Base-by-base conservation (phyloP, 257 asterid species). In the Jacaranda mimosifolia region DNA sequence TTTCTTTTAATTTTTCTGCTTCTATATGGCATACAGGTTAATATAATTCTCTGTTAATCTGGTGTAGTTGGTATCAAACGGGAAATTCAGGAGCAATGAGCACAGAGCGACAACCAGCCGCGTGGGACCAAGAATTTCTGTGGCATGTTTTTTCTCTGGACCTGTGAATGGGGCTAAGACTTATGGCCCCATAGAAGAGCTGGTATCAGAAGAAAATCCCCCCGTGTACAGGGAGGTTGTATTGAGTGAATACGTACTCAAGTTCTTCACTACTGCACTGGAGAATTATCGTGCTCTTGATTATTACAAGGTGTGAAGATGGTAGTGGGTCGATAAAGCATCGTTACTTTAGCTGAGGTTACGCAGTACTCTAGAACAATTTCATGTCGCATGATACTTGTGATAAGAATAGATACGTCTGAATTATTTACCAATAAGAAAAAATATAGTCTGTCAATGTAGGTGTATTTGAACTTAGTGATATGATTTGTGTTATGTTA, bases 51-150 rank as follows among this genome's bases (percentile, higher is more conserved):
- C 11, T 53, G 32, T 35, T 48, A 12, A 46, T 21, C 45, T 45
- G 43, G 63, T 8, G 4, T n/a, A 87, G 94, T 60, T 89, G 55
- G 75, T 84, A 11, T 67, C 91, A 0, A 89, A 89, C 42, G 91
- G 87, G 63, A 76, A 51, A 48, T 89, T 85, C 36, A 69, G 4
- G 39, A 87, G 90, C 57, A 76, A 42, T 13, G 66, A 77, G 63
- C 94, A 89, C 42, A 62, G 91, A 77, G 92, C 63, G 6, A 40
- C 77, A 9, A 87, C 89, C 15, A 86, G 68, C 21, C 5, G 32
- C 18, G 45, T 21, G 1, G 90, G 90, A 11, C 90, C 94, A 43
- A 85, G 91, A 74, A 76, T 89, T 19, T 89, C 92, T 0, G 80
- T 85, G 63, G 90, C 91, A 6, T 68, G 86, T 77, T 89, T 87